These are phyloP conservation scores for Discostella stelligera DNA, from an alignment of 352 stramenopile species.

Conservation along the genomic window DNA sequence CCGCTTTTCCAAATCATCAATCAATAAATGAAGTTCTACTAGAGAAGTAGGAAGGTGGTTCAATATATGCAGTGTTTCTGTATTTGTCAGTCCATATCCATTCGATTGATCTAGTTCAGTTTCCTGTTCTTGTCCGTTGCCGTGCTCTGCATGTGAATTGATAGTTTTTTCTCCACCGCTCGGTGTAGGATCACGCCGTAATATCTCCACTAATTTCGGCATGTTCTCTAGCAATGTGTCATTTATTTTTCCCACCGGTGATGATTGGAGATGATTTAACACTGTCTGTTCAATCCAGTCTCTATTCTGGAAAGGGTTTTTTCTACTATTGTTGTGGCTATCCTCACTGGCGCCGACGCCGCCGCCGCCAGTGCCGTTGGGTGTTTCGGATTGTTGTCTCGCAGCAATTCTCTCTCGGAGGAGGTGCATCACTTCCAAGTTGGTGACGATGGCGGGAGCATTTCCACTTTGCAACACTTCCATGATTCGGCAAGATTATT, in stretches of 20 bases:
- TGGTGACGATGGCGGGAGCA: constrained; percentile 42
- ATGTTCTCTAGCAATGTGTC: constrained; percentile 44
- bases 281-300: constrained; percentile 76
- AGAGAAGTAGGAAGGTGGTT: constrained; percentile 75
- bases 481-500: constrained; percentile 26
- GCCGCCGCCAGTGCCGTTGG: background rate
- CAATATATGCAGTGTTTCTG: constrained; percentile 72
- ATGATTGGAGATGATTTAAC: constrained; percentile 60
- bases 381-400: constrained; percentile 11
- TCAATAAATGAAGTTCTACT: constrained; percentile 78
- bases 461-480: constrained; percentile 51
- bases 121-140: background rate
- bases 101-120: background rate
- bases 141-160: background rate
- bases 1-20: constrained; percentile 66
- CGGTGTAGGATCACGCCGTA: constrained; percentile 12
- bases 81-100: constrained; percentile 65
- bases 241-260: constrained; percentile 37
- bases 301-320: constrained; percentile 47
- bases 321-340: background rate
- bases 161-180: background rate
- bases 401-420: constrained; percentile 22
- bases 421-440: constrained; percentile 50
- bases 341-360: background rate
- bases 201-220: constrained; percentile 41